Conservation (phyloP, 345 rosid genomes). For the Eucalyptus tenuipes region DNA sequence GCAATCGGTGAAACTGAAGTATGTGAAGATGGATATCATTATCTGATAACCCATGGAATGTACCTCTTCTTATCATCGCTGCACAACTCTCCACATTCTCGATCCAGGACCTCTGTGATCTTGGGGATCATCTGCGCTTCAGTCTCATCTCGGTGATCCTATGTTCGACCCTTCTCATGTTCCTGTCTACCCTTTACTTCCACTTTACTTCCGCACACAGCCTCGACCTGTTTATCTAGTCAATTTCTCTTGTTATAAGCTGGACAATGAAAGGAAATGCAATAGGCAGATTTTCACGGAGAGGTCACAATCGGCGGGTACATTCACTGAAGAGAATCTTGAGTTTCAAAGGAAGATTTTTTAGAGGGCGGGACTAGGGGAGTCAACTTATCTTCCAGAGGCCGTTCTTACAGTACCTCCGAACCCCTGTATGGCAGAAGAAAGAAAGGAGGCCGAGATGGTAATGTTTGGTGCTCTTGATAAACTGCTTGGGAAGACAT, state of each 20-base stretch:
- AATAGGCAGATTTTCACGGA: slow-evolving; percentile 25
- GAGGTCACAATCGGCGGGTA: slow-evolving; percentile 9
- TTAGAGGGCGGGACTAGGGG: slow-evolving; percentile 46
- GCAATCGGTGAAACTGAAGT: slow-evolving; percentile 35
- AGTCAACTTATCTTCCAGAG: slow-evolving; percentile 36
- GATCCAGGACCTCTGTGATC: slow-evolving; percentile 19
- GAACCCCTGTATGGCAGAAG: slow-evolving; percentile 30
- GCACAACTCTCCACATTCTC: slow-evolving; percentile 29
- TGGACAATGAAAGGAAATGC: slow-evolving; percentile 19
- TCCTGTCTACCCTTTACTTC: slow-evolving; percentile 28
- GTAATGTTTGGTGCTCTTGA: slow-evolving; percentile 47
- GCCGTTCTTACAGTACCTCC: slow-evolving; percentile 25
- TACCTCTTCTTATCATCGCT: slow-evolving; percentile 17
- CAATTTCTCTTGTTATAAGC: slow-evolving; percentile 32
- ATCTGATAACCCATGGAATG: slow-evolving; percentile 22
- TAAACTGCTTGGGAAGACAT: slow-evolving; percentile 27
- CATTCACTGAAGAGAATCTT: slow-evolving; percentile 22
- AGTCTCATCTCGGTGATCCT: slow-evolving; percentile 29
- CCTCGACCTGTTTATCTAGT: slow-evolving; percentile 33
- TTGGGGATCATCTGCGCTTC: slow-evolving; percentile 40
- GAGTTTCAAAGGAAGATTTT: slow-evolving; percentile 35
- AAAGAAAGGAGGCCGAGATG: slow-evolving; percentile 34
- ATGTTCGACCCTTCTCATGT: slow-evolving; percentile 31
- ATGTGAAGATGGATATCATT: slow-evolving; percentile 38
- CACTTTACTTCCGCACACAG: slow-evolving; percentile 32